These are phyloP conservation scores for Rhodotorula glutinis DNA, from an alignment of 1,284 basidiomycete species.

Conservation along the genomic window DNA sequence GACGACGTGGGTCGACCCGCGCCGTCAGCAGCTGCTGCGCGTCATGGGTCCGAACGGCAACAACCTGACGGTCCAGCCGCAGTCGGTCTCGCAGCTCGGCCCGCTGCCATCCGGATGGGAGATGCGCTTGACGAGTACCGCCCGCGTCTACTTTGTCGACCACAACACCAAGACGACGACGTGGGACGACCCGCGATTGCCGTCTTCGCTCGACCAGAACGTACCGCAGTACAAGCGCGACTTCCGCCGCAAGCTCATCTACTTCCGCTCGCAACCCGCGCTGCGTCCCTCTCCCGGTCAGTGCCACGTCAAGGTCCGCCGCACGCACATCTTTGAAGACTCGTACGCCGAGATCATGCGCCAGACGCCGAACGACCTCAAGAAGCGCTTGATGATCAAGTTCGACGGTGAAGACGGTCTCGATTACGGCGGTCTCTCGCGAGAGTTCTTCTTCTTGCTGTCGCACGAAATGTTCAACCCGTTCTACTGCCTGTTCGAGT, in stretches of 20 bases:
- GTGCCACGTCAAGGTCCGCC: slow-evolving; percentile 92
- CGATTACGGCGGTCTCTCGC: slow-evolving; percentile 95
- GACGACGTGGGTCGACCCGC: slow-evolving; percentile 97
- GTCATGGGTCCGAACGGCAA: slow-evolving; percentile 82
- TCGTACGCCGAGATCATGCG: slow-evolving; percentile 95
- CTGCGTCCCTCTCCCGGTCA: slow-evolving; percentile 77
- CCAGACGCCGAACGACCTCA: slow-evolving; percentile 87
- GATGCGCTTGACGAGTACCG: slow-evolving; percentile 90
- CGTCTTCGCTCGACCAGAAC: slow-evolving; percentile 78
- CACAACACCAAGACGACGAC: slow-evolving; percentile 80
- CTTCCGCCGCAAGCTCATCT: slow-evolving; percentile 96
- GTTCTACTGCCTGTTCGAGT: slow-evolving; percentile 99
- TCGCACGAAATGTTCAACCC: slow-evolving; percentile 82
- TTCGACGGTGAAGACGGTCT: slow-evolving; percentile 98
- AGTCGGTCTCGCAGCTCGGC: slow-evolving; percentile 84
- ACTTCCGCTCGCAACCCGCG: slow-evolving; percentile 96
- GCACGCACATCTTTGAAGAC: slow-evolving; percentile 93
- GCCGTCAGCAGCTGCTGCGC: slow-evolving; percentile 76
- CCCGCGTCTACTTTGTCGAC: slow-evolving; percentile 92
- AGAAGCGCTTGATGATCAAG: slow-evolving; percentile 96
- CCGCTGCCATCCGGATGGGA: slow-evolving; percentile 96
- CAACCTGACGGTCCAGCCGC: slow-evolving; percentile 70
- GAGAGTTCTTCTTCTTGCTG: slow-evolving; percentile 99
- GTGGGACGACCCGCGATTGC: slow-evolving; percentile 89
- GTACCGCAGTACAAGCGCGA: slow-evolving; percentile 99